A percentile compares a stretch with the other conserved stretches of the same genome.
phyloP scores from a whole-genome alignment of 345 rosid genomes.

The Populus euphratica region DNA sequence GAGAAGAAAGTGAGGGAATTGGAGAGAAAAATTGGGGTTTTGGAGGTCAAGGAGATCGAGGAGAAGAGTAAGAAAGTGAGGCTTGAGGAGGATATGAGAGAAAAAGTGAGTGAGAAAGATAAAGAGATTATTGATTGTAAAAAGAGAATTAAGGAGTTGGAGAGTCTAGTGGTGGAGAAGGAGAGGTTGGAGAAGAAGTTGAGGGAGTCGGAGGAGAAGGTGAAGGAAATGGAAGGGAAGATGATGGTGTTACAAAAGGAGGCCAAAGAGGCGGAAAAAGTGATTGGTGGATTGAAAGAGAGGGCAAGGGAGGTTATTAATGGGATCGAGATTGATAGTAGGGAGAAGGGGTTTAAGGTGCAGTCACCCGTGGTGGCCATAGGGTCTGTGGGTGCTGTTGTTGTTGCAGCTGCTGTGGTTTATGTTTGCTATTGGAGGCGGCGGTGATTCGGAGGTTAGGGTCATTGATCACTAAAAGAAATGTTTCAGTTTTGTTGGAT shows the following conservation, averaged over 20 bases:
- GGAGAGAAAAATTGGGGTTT: conserved; percentile 61
- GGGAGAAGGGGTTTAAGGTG: conserved; percentile 22
- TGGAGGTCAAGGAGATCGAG: conserved; percentile 55
- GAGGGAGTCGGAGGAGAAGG: conserved; percentile 36
- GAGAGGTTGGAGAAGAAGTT: conserved; percentile 26
- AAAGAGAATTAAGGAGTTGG: conserved; percentile 43
- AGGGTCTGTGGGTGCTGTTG: conserved; percentile 48
- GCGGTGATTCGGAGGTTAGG: conserved; percentile 29
- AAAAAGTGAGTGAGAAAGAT: conserved; percentile 47
- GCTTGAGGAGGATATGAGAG: conserved; percentile 60
- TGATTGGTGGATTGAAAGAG: conserved; percentile 37
- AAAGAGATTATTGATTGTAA: conserved; percentile 36
- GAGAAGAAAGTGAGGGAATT: conserved; percentile 62
- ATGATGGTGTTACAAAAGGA: conserved; percentile 40
- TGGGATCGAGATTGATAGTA: conserved; percentile 23
- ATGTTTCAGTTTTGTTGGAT: conserved; percentile 35
- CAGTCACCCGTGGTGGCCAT: conserved; percentile 48
- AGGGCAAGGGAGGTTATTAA: conserved; percentile 31
- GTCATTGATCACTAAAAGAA: neutral
- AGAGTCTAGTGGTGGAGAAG: conserved; percentile 30
- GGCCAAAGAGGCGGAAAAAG: conserved; percentile 38
- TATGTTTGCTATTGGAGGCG: conserved; percentile 46
- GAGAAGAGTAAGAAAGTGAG: conserved; percentile 62
- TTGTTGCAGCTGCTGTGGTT: conserved; percentile 42
- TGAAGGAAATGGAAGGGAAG: conserved; percentile 33